Base-by-base conservation (phyloP, 2,329 filamentous ascomycete species). In the Paecilomyces fulvus region DNA sequence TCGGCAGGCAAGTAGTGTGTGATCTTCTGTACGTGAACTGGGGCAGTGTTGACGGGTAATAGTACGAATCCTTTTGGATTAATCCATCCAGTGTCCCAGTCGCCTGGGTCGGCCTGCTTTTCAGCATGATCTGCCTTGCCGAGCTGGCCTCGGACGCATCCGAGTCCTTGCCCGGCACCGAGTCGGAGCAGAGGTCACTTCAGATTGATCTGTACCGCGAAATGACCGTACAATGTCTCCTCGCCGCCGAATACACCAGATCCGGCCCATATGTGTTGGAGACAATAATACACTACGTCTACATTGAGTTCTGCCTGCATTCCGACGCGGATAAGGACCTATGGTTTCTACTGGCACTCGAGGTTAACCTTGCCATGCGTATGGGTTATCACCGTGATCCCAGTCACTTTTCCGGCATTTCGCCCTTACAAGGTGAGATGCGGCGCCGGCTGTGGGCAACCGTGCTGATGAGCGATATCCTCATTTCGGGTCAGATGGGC, bases 331-430 rank as follows among this genome's bases (percentile, higher is more conserved):
- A 80, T 59, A 71, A 77, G 3, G 79, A 78, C 17, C 76, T 81
- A 11, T 72, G 81, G 59, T 69, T 82, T 20, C 72, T 82, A 56
- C 77, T 77, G 6, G 75, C 77, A 17, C 72, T 83, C 56, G 76
- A 81, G 30, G 76, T 81, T 7, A 74, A 80, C 9, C 66, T 83
- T n/a, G 81, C 82, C 2, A 81, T 83, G 74, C 73, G 79, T 23
- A 83, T 83, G 78, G 82, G 81, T n/a, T 79, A 83, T 58, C 82
- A 84, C 65, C 74, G 82, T 43, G 82, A 84, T 62, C 73, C 80
- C 10, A 73, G 65, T 2, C 76, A 79, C 21, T 79, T 80, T 60
- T 67, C 77, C 2, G 72, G 72, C 49, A 78, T 83, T 51, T 73
- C 77, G 0, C 71, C 77, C 1, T 83, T 82, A 56, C 74, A 80